Evolutionary conservation across 1,284 basidiomycete species (phyloP).

Genomic region (Rhodotorula sp.): DNA sequence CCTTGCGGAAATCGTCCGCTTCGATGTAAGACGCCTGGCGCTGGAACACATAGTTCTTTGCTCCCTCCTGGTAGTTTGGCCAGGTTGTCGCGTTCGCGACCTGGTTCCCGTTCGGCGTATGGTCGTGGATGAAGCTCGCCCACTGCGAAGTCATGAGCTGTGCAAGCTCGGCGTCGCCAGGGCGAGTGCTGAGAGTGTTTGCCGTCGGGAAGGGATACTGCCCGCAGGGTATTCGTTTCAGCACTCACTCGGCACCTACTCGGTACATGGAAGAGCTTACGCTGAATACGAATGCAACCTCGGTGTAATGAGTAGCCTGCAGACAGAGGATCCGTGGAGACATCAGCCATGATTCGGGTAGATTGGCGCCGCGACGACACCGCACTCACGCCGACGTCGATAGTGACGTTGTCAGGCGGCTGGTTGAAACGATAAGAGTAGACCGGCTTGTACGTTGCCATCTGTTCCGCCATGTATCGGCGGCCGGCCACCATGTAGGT

Average conservation of each 20-base stretch:
- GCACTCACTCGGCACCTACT: neutral
- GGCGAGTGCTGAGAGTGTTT: conserved; percentile 39
- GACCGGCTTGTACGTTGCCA: conserved; percentile 15
- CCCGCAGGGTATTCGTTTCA: neutral
- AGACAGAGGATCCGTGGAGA: no score
- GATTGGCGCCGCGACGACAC: no score
- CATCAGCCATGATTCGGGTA: no score
- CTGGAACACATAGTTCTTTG: conserved; percentile 17
- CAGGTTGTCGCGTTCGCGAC: conserved; percentile 25
- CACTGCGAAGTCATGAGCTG: conserved; percentile 42
- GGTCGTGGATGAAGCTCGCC: conserved; percentile 42
- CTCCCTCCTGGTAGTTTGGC: conserved; percentile 32
- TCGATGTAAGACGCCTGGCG: conserved; percentile 20
- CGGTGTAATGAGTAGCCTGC: conserved; percentile 32
- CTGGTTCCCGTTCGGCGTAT: conserved; percentile 38
- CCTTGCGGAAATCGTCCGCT: conserved; percentile 25
- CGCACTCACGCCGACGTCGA: conserved; percentile 26
- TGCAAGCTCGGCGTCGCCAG: conserved; percentile 38
- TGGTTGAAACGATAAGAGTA: conserved; percentile 43
- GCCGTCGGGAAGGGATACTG: conserved; percentile 35
- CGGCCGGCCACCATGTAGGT: conserved; percentile 21
- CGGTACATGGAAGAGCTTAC: conserved; percentile 5
- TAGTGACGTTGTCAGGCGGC: conserved; percentile 34
- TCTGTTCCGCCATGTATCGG: conserved; percentile 13
- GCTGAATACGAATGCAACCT: conserved; percentile 42